phyloP scores from a whole-genome alignment of 192 early-diverging fungal species.

The Allomyces arbusculus region DNA sequence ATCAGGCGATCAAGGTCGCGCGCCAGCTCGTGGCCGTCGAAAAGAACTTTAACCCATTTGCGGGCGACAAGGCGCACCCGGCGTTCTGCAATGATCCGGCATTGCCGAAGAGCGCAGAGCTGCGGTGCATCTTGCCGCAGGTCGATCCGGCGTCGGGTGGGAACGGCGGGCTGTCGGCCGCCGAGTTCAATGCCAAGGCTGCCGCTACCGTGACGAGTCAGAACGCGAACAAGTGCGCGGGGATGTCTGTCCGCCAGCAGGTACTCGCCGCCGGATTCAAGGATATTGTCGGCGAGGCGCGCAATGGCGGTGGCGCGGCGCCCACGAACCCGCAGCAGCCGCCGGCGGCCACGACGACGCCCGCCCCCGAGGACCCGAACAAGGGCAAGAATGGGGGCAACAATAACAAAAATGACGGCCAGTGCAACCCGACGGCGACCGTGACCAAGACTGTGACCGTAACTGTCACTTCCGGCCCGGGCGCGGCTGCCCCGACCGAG shows the following conservation, averaged over 20 bases:
- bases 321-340: too few relatives aligned
- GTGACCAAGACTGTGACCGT: neutral
- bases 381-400: neutral
- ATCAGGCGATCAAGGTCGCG: neutral
- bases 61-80: neutral
- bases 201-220: neutral
- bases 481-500: neutral
- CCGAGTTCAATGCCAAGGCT: neutral
- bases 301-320: neutral
- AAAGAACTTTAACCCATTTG: neutral
- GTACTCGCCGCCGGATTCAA: neutral
- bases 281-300: neutral
- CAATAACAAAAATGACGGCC: neutral
- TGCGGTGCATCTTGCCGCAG: neutral
- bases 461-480: neutral
- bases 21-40: neutral
- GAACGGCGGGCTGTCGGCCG: neutral
- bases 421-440: neutral
- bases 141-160: neutral
- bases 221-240: neutral
- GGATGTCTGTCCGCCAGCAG: neutral
- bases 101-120: neutral
- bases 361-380: neutral
- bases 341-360: too few relatives aligned
- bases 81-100: neutral